phyloP scores from a whole-genome alignment of 2,329 filamentous ascomycete genomes.

The Diaporthe citrichinensis region DNA sequence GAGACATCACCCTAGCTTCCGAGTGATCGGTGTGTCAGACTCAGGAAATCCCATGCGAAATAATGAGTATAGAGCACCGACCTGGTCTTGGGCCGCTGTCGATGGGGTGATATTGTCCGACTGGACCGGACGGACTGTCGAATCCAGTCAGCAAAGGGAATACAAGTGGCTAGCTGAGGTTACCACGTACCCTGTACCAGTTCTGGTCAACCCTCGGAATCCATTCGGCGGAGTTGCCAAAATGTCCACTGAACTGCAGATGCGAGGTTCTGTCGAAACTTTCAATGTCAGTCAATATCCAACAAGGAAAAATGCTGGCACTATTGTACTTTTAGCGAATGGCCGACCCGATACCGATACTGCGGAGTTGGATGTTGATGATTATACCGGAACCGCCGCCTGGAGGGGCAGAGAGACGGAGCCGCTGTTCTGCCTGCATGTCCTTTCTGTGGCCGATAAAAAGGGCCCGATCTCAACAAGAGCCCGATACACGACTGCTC shows the following conservation, averaged over 20 bases:
- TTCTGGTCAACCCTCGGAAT: neutral
- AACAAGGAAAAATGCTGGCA: accelerated
- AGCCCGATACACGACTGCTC: neutral
- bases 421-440: neutral
- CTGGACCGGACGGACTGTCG: no score
- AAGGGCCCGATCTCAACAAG: no score
- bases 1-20: neutral
- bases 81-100: neutral
- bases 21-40: neutral
- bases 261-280: neutral
- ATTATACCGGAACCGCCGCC: neutral
- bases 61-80: neutral
- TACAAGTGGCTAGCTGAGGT: neutral
- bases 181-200: neutral
- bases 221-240: neutral
- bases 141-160: neutral
- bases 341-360: neutral
- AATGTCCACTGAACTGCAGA: neutral
- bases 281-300: neutral
- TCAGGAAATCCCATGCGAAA: neutral
- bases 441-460: neutral
- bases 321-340: neutral
- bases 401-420: neutral
- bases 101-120: neutral
- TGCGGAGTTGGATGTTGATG: neutral